Evolutionary conservation across 192 early-diverging fungal species (phyloP).

Genomic region (Backusella sp.): DNA sequence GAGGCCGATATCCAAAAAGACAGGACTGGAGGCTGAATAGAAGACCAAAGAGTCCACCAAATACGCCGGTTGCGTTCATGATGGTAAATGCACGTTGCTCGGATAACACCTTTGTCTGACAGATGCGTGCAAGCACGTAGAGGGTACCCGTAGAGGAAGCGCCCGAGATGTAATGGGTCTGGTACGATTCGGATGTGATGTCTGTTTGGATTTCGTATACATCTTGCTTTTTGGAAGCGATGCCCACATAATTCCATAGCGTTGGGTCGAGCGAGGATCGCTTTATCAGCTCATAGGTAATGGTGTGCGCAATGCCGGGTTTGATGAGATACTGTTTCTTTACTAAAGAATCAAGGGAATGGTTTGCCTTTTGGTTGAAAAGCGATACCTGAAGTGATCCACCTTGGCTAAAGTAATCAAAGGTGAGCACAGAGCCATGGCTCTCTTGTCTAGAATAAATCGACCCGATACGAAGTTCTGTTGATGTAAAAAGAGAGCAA

Average conservation of each 20-base stretch:
- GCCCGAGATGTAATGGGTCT: background rate
- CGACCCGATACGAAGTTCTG: background rate
- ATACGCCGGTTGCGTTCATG: conserved; percentile 28
- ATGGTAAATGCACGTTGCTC: conserved; percentile 25
- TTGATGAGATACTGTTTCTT: background rate
- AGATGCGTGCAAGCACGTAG: background rate
- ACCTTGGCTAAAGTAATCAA: conserved; percentile 2
- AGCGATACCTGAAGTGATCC: background rate
- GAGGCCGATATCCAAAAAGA: conserved; percentile 32
- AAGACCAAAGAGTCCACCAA: conserved; percentile 31
- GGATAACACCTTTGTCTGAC: background rate
- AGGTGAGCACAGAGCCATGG: background rate
- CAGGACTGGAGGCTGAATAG: conserved; percentile 26
- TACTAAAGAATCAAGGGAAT: background rate
- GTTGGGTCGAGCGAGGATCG: background rate
- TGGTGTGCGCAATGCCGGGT: background rate
- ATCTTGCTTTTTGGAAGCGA: background rate
- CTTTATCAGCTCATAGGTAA: background rate
- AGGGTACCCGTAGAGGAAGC: background rate
- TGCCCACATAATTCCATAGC: conserved; percentile 1
- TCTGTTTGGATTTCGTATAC: background rate
- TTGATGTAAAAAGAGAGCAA: background rate
- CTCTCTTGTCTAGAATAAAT: background rate
- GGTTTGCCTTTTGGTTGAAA: background rate
- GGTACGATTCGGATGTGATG: background rate